Evolutionary conservation across 2,329 filamentous ascomycete species (phyloP), one percentile per base, ranked within the genome.

Genomic region (Calonectria hawksworthii): DNA sequence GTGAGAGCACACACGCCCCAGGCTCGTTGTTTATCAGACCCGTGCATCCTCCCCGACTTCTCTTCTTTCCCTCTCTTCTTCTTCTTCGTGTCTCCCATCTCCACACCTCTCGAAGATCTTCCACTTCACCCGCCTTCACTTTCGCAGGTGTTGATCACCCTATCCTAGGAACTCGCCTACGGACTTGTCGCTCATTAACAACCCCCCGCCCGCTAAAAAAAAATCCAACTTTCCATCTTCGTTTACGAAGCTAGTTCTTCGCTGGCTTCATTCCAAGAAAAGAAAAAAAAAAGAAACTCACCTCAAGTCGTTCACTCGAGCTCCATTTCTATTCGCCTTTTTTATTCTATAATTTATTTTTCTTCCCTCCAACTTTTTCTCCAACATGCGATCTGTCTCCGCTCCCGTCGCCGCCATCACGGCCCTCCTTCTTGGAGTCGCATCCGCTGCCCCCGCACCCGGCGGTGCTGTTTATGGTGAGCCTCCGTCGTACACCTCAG

Each of bases 261-360:
- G 76, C 61, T 74, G 77, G 78, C 77, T 74, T 44, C 61, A 69
- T 79, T 78, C 32, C 76, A 72, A 32, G n/a, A n/a, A n/a, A n/a
- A n/a, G n/a, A n/a, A n/a, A n/a, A 59, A 56, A 77, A 41, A 71
- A 75, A 38, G 32, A 32, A 44, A 28, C 61, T 38, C n/a, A 23
- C 59, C 54, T 54, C 41, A 30, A 41, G 68, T 72, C 54, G 47
- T 69, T 80, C 73, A 65, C 69, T 41, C 54, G 56, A 61, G 38
- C 56, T 23, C 11, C 36, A 14, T 38, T 59, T 38, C 44, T 11
- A 61, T 61, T 61, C 34, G 32, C 56, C 56, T 26, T 38, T 32
- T 54, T 61, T 38, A 61, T 61, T 61, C 32, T 38, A 56, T 61
- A 59, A 59, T 61, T 16, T 38, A 23, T 59, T 59, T 16, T 38